Base-by-base conservation (phyloP, 495 filamentous ascomycete genomes). In the Hamigera avellanea region DNA sequence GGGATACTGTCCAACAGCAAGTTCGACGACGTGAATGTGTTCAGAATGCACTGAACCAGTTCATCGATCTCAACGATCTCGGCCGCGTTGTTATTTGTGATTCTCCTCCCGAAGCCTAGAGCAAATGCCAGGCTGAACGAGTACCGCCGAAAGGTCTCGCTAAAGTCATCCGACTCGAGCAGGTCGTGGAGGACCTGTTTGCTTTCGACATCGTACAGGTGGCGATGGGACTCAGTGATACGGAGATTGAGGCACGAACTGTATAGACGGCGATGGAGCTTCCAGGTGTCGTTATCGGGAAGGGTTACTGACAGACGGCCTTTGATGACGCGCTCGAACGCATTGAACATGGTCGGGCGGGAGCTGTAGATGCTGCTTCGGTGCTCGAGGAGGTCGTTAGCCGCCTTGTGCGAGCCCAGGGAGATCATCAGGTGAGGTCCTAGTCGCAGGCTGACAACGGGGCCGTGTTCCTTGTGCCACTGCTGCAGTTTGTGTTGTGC, bases 1-100 rank as follows among this genome's bases (percentile, higher is more conserved):
- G 37, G 15, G n/a, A n/a, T n/a, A n/a, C n/a, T n/a, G 29, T 53
- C 49, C 7, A 53, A 43, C 14, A 51, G 41, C 43, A 33, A 44
- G 14, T 15, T 32, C 13, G 43, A 35, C 3, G 27, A 25, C 19
- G 32, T 14, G 14, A 25, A 21, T 1, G 25, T 33, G 14, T 36
- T 18, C 6, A 19, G 27, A n/a, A 44, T 32, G 17, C 41, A 33
- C 12, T 35, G 9, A n/a, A 18, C 7, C 6, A 39, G 27, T 8
- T 12, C 13, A 18, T 41, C 19, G 10, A 26, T 39, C 13, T 37
- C 33, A 2, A 18, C 14, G 13, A 53, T 12, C 27, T 36, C 21
- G 6, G 9, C 13, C 8, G 51, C 48, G 13, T 7, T 26, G 7
- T 44, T 14, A 19, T 35, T 40, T 1, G 17, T 33, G 10, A 50